Conservation (phyloP, 345 rosid species). For the Theobroma cacao region DNA sequence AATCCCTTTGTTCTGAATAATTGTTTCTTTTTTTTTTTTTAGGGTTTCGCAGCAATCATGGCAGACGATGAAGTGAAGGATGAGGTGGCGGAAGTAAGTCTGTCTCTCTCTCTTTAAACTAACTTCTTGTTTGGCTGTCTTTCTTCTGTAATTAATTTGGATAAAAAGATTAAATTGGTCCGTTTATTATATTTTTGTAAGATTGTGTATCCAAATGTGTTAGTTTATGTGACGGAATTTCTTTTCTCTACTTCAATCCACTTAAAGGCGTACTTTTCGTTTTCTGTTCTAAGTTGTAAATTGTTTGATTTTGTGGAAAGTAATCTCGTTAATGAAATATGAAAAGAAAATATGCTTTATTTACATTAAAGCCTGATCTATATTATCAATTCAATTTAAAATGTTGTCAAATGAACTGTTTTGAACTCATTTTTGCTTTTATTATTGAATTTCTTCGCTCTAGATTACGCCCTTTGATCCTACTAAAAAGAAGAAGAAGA, state of each 20-base stretch:
- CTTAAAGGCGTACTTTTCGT: background rate
- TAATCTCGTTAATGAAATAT: background rate
- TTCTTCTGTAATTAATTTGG: background rate
- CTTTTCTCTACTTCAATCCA: background rate
- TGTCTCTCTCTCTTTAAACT: background rate
- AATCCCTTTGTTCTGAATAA: background rate
- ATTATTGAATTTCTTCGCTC: background rate
- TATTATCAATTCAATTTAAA: background rate
- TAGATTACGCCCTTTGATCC: conserved; percentile 91
- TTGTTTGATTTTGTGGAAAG: background rate
- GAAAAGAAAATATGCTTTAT: background rate
- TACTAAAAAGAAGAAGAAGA: conserved; percentile 94
- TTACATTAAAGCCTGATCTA: background rate
- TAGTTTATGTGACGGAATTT: background rate
- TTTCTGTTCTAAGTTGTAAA: background rate
- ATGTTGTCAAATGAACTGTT: background rate
- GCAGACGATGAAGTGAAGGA: conserved; percentile 63
- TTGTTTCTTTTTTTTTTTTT: background rate
- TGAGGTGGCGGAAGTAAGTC: conserved; percentile 51
- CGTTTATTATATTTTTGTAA: background rate
- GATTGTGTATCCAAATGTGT: background rate
- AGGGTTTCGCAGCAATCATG: conserved; percentile 27
- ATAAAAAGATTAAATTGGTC: background rate
- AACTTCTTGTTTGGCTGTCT: background rate
- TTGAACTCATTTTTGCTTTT: background rate